These are phyloP conservation scores for Mortierella sp. DNA, from an alignment of 371 early-diverging fungal species.

Conservation along the genomic window DNA sequence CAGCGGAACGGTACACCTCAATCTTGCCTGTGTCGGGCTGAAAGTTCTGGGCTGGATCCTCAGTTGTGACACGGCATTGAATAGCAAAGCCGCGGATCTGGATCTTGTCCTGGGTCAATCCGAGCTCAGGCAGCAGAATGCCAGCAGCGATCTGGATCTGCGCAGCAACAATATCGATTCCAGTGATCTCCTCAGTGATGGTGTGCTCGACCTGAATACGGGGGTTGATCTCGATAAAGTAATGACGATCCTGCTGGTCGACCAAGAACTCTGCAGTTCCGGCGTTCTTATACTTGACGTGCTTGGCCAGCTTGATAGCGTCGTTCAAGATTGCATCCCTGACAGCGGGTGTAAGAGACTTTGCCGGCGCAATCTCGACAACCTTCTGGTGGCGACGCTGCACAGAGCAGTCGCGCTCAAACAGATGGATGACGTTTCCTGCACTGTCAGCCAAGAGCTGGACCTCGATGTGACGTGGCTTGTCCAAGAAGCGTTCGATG, in stretches of 20 bases:
- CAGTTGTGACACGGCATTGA: constrained; percentile 96
- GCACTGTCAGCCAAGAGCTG: constrained; percentile 91
- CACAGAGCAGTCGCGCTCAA: constrained; percentile 97
- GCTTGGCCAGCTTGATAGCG: constrained; percentile 92
- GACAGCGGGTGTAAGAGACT: constrained; percentile 56
- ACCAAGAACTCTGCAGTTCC: constrained; percentile 98
- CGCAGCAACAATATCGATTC: constrained; percentile 92
- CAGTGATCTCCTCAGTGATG: constrained; percentile 95
- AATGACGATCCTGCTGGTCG: constrained; percentile 86
- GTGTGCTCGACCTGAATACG: constrained; percentile 95
- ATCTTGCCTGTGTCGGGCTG: constrained; percentile 96
- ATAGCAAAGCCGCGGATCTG: constrained; percentile 89
- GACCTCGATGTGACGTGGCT: constrained; percentile 98
- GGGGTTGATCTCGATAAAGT: constrained; percentile 98
- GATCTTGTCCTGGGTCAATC: constrained; percentile 86
- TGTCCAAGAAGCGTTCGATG: constrained; percentile 92
- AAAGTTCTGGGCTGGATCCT: constrained; percentile 89
- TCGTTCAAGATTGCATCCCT: constrained; percentile 87
- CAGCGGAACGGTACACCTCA: constrained; percentile 89
- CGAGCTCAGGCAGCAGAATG: constrained; percentile 80
- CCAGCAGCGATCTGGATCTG: constrained; percentile 96
- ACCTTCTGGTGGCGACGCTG: constrained; percentile 99
- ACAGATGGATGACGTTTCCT: constrained; percentile 91
- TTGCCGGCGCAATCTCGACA: constrained; percentile 93
- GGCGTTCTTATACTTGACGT: constrained; percentile 92